phyloP scores from a whole-genome alignment of 2,329 filamentous ascomycete genomes.

The Trichophyton verrucosum region DNA sequence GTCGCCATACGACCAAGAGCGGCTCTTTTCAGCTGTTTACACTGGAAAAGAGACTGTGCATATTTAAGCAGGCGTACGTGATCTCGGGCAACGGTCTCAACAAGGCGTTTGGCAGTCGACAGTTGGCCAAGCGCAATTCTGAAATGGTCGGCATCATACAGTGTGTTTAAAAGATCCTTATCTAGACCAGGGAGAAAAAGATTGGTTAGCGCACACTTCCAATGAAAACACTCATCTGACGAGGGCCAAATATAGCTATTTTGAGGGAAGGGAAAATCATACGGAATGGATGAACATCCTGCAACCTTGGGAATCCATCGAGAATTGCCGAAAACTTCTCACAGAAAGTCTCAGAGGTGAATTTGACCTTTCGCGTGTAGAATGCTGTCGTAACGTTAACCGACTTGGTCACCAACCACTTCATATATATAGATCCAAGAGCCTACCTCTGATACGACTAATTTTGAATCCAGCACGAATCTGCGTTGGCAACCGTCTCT shows the following conservation, averaged over 20 bases:
- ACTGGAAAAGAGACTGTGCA: conserved; percentile 92
- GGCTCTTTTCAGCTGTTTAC: conserved; percentile 95
- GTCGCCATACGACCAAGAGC: conserved; percentile 97
- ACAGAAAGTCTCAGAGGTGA: conserved; percentile 88
- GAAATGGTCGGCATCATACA: conserved; percentile 98
- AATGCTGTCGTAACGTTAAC: conserved; percentile 46
- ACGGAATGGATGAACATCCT: conserved; percentile 93
- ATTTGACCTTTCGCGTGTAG: conserved; percentile 97
- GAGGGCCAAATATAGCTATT: background rate
- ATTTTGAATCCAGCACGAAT: conserved; percentile 96
- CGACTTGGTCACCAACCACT: background rate
- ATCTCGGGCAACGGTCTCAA: conserved; percentile 90
- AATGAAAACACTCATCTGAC: conserved; percentile 13
- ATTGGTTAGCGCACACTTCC: conserved; percentile 1
- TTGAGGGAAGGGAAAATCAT: conserved; percentile 25
- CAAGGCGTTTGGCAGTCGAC: conserved; percentile 88
- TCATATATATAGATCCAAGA: background rate
- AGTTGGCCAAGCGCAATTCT: conserved; percentile 91
- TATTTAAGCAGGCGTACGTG: conserved; percentile 96
- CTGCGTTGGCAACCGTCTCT: conserved; percentile 85
- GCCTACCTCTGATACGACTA: conserved; percentile 61
- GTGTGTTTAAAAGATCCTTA: conserved; percentile 84
- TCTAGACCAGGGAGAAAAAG: conserved; percentile 28
- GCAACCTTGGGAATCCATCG: conserved; percentile 80
- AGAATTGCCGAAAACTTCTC: conserved; percentile 88